Evolutionary conservation across 257 asterid genomes (phyloP), one percentile per base, ranked within the genome.

Genomic region (Solanum neorickii): DNA sequence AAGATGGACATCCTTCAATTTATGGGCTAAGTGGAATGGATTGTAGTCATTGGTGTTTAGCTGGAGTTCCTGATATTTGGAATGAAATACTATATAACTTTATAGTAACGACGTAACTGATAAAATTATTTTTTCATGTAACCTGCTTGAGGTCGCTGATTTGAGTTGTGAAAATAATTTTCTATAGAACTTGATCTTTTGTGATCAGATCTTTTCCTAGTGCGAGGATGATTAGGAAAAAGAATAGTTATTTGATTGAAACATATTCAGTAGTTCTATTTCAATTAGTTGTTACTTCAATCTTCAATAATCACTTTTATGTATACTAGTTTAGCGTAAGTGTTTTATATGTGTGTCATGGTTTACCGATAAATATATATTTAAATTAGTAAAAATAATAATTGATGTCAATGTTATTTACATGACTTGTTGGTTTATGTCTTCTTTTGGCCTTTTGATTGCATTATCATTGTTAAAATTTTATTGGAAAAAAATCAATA

Each of bases 21-120:
- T 96, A 93, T 73, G 99, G 99, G 60, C 88, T 93, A 0, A 91
- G 89, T 2, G 90, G 92, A 35, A 91, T 91, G 93, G 99, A 96
- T 76, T 96, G 98, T 89, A 96, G 98, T 91, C 99, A 96, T 86
- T 96, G 99, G 99, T 95, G 98, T 80, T 88, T 96, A 44, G 94
- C 98, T 1, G 98, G 99, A 39, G 94, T 96, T 4, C 99, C 98
- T 25, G 98, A 96, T 89, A 94, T 94, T 69, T 96, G 99, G 99
- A 96, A 95, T 76, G 91, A 87, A 46, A 92, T 96, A 69, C 93
- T 96, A 68, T 95, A 91, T 89, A 94, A 88, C 87, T 90, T 94
- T 86, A 88, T 37, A 73, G 25, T 23, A 10, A 23, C 91, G 88
- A 73, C 88, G 88, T 89, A 78, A 88, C 60, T 78, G 21, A 2